These are phyloP conservation scores for Kodamaea anthophila DNA, from an alignment of 1,139 yeast genomes.

Conservation along the genomic window DNA sequence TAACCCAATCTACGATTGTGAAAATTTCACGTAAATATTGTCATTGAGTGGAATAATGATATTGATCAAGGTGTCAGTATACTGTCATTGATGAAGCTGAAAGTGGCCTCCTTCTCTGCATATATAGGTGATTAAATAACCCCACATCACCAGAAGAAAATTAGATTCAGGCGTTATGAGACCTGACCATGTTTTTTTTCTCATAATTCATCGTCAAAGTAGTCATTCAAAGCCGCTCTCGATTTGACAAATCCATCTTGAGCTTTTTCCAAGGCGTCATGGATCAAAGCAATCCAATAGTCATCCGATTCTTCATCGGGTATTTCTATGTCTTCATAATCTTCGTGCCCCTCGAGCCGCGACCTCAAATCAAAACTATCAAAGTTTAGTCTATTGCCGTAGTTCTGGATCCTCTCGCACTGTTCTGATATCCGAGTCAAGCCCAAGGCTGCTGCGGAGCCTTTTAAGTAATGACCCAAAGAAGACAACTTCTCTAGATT, in stretches of 20 bases:
- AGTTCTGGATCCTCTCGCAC: conserved; percentile 90
- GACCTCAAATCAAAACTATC: conserved; percentile 30
- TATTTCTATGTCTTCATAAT: conserved; percentile 3
- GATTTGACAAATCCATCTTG: conserved; percentile 52
- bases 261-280: conserved; percentile 54
- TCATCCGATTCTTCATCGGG: conserved; percentile 24
- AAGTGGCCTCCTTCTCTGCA: too few relatives aligned
- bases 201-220: conserved; percentile 44
- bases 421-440: conserved; percentile 72
- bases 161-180: too few relatives aligned
- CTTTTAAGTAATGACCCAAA: conserved; percentile 89
- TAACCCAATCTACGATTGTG: too few relatives aligned
- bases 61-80: too few relatives aligned
- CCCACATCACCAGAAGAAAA: too few relatives aligned
- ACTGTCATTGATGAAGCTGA: too few relatives aligned
- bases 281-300: conserved; percentile 45
- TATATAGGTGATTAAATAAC: not conserved
- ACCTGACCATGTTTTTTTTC: too few relatives aligned
- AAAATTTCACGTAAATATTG: too few relatives aligned
- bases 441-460: conserved; percentile 93
- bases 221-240: conserved; percentile 50
- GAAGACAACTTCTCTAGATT: conserved; percentile 61
- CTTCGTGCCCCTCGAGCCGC: conserved; percentile 2
- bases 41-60: too few relatives aligned
- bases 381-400: conserved; percentile 54